These are phyloP conservation scores for Backusella circina DNA, from an alignment of 192 early-diverging fungal genomes.

Conservation along the genomic window DNA sequence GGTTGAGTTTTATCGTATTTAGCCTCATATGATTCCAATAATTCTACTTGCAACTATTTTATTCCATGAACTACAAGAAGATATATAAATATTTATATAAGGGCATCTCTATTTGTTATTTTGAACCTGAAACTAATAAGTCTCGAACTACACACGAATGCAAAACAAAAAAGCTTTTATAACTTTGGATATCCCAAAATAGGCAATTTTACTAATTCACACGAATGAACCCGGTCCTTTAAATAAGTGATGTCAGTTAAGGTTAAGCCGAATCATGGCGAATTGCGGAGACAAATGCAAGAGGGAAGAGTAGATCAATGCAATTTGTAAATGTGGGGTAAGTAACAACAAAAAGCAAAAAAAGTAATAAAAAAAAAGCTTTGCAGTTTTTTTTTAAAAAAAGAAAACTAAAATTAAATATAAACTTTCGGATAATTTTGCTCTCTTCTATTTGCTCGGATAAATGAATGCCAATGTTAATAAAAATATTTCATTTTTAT, in stretches of 20 bases:
- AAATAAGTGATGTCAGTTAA: not conserved
- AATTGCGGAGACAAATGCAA: conserved; percentile 4
- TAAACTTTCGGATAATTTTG: not conserved
- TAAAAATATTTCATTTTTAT: not conserved
- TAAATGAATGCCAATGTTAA: not conserved
- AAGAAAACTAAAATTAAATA: not conserved
- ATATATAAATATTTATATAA: not conserved
- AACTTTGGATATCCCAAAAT: not conserved
- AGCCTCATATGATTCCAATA: not conserved
- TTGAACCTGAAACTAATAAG: not conserved
- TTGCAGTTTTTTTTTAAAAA: not conserved
- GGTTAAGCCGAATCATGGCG: conserved; percentile 3
- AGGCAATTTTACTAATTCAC: not conserved
- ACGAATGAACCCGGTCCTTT: not conserved
- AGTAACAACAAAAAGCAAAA: not conserved
- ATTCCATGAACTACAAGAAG: not conserved
- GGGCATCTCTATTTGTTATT: not conserved
- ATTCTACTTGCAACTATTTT: not conserved
- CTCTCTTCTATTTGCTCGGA: not conserved
- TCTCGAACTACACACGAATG: not conserved
- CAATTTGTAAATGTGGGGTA: conserved; percentile 4
- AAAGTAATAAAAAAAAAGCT: not conserved
- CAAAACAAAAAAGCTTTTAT: conserved; percentile 7
- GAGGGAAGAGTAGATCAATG: not conserved
- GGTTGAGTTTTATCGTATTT: not conserved